Evolutionary conservation across 1,139 yeast species (phyloP).

Genomic region (Petasospora rhodanensis): DNA sequence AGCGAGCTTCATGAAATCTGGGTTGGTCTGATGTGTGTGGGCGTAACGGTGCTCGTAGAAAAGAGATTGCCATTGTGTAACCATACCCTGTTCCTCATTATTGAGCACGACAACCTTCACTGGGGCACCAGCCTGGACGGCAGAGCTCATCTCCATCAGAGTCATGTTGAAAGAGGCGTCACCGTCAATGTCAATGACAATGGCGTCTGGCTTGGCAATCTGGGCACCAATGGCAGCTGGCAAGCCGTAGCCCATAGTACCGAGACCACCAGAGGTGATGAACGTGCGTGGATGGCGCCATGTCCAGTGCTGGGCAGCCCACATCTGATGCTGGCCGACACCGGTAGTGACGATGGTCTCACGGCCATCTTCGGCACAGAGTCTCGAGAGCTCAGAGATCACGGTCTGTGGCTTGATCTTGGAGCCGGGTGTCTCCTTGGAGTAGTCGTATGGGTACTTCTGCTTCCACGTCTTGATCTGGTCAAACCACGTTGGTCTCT

Average conservation of each 20-base stretch:
- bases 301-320: slow-evolving; percentile 98
- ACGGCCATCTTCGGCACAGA: slow-evolving; percentile 59
- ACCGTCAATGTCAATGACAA: slow-evolving; percentile 96
- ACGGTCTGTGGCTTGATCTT: slow-evolving; percentile 91
- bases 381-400: slow-evolving; percentile 69
- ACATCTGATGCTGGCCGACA: slow-evolving; percentile 99
- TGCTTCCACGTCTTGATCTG: slow-evolving; percentile 77
- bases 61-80: slow-evolving; percentile 97
- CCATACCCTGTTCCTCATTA: slow-evolving; percentile 99
- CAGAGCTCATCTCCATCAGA: slow-evolving; percentile 84
- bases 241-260: slow-evolving; percentile 97
- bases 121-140: slow-evolving; percentile 90
- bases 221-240: slow-evolving; percentile 99
- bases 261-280: slow-evolving; percentile 97
- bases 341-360: slow-evolving; percentile 92
- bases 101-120: slow-evolving; percentile 84
- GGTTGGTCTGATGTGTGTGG: slow-evolving; percentile 94
- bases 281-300: slow-evolving; percentile 90
- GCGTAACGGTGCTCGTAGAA: slow-evolving; percentile 96
- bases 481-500: slow-evolving; percentile 76
- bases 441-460: slow-evolving; percentile 80
- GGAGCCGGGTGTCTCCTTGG: slow-evolving; percentile 71
- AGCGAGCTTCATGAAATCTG: slow-evolving; percentile 87
- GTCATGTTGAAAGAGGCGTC: slow-evolving; percentile 99
- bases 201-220: slow-evolving; percentile 89